A percentile compares a stretch with the other conserved stretches of the same genome.
These are phyloP conservation scores for Cutaneotrichosporon sp. DNA, from an alignment of 1,284 basidiomycete species.

Conservation along the genomic window DNA sequence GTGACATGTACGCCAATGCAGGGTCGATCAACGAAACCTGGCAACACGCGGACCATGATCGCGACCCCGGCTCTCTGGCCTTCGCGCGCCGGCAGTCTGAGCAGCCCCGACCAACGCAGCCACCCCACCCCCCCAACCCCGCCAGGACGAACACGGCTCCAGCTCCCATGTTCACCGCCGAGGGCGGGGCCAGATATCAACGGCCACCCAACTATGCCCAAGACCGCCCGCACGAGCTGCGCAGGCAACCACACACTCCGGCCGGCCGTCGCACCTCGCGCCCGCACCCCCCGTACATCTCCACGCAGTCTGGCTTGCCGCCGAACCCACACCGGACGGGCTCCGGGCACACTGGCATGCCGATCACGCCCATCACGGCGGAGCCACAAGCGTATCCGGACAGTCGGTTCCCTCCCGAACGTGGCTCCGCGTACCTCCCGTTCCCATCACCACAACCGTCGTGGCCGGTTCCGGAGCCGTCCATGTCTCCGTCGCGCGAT, in stretches of 20 bases:
- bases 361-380: neutral
- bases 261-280: neutral
- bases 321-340: neutral
- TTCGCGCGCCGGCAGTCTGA: neutral
- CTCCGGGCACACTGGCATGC: neutral
- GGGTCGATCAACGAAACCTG: neutral
- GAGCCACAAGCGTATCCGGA: neutral
- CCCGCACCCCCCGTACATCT: neutral
- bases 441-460: slow-evolving; percentile 39
- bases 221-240: neutral
- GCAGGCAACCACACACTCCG: neutral
- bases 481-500: neutral
- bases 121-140: neutral
- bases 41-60: too few species aligned
- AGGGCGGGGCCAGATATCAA: neutral
- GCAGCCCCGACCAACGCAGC: neutral
- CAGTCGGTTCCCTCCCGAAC: slow-evolving; percentile 20
- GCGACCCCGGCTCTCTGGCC: too few species aligned
- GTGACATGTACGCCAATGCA: neutral
- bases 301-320: neutral
- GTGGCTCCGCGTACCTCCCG: slow-evolving; percentile 24
- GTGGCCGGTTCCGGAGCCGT: slow-evolving; percentile 9
- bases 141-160: neutral
- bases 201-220: neutral
- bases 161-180: neutral